These are phyloP conservation scores for Sugiyamaella castrensis DNA, from an alignment of 1,139 yeast species.

Conservation along the genomic window DNA sequence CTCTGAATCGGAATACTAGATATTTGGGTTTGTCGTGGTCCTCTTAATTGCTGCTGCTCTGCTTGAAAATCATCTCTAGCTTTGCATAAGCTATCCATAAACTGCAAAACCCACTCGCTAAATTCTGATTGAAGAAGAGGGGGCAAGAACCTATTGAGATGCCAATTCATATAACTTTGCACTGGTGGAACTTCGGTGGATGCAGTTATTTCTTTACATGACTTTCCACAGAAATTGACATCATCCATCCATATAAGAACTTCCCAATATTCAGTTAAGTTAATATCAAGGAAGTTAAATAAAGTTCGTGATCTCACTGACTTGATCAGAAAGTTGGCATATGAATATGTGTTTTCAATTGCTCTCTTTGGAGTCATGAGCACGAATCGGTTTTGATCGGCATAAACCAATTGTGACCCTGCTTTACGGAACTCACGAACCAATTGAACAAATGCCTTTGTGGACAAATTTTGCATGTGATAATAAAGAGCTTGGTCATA, in stretches of 20 bases:
- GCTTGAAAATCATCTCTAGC: slow-evolving; percentile 35
- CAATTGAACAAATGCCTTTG: slow-evolving; percentile 77
- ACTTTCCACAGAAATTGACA: slow-evolving; percentile 81
- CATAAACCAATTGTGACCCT: slow-evolving; percentile 77
- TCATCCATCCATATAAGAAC: slow-evolving; percentile 92
- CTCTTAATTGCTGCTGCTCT: slow-evolving; percentile 22
- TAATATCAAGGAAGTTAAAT: slow-evolving; percentile 76
- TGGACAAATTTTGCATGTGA: slow-evolving; percentile 83
- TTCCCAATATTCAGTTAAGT: slow-evolving; percentile 84
- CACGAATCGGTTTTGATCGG: slow-evolving; percentile 72
- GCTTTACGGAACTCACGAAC: slow-evolving; percentile 74
- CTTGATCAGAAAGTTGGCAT: slow-evolving; percentile 81
- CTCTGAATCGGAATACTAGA: slow-evolving; percentile 33
- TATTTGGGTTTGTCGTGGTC: slow-evolving; percentile 68
- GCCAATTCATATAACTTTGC: slow-evolving; percentile 71
- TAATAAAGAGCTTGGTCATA: slow-evolving; percentile 80
- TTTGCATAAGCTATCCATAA: slow-evolving; percentile 66
- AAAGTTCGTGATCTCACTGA: slow-evolving; percentile 78
- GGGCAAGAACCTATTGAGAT: slow-evolving; percentile 72
- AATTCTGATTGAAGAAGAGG: slow-evolving; percentile 73
- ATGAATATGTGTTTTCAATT: slow-evolving; percentile 88
- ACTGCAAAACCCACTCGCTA: slow-evolving; percentile 79
- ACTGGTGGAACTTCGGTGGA: slow-evolving; percentile 50
- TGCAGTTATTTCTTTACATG: slow-evolving; percentile 44
- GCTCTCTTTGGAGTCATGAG: slow-evolving; percentile 72